These are phyloP conservation scores for Phialocephala sp. DNA, from an alignment of 2,329 filamentous ascomycete genomes.

Conservation along the genomic window DNA sequence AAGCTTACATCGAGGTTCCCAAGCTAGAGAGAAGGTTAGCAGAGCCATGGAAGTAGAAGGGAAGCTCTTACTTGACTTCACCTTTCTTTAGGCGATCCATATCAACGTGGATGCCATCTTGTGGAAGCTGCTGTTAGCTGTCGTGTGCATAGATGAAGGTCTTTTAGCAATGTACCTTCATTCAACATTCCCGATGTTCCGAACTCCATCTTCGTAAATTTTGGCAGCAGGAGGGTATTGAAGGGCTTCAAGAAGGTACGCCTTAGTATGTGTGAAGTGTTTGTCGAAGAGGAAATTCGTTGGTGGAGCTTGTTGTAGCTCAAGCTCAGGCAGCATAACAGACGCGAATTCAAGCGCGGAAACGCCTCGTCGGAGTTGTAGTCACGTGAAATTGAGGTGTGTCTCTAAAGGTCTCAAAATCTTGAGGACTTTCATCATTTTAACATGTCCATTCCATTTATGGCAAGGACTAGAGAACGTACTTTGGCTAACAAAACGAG, in stretches of 20 bases:
- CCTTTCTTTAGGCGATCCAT: constrained; percentile 99
- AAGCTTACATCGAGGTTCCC: constrained; percentile 90
- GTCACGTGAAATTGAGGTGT: constrained; percentile 16
- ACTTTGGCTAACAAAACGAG: no score
- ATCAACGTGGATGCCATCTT: constrained; percentile 98
- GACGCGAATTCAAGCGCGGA: constrained; percentile 28
- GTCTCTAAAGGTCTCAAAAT: neutral
- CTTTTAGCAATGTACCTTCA: constrained; percentile 56
- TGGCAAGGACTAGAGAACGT: no score
- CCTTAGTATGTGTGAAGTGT: constrained; percentile 15
- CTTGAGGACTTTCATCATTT: no score
- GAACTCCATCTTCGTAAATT: constrained; percentile 61
- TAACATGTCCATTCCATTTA: neutral
- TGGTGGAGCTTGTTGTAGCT: constrained; percentile 34
- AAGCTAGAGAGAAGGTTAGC: constrained; percentile 61
- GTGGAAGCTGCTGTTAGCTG: constrained; percentile 39
- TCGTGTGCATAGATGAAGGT: constrained; percentile 27
- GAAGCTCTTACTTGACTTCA: constrained; percentile 86
- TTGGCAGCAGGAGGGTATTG: constrained; percentile 16
- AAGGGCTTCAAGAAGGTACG: neutral
- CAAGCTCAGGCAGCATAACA: constrained; percentile 22
- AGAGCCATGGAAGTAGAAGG: constrained; percentile 3
- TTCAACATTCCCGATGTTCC: constrained; percentile 66
- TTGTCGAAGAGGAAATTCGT: constrained; percentile 18
- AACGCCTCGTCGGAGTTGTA: constrained; percentile 21